A percentile compares a stretch with the other conserved stretches of the same genome.
phyloP scores from a whole-genome alignment of 106 monocot species.

The Dioscorea alata region DNA sequence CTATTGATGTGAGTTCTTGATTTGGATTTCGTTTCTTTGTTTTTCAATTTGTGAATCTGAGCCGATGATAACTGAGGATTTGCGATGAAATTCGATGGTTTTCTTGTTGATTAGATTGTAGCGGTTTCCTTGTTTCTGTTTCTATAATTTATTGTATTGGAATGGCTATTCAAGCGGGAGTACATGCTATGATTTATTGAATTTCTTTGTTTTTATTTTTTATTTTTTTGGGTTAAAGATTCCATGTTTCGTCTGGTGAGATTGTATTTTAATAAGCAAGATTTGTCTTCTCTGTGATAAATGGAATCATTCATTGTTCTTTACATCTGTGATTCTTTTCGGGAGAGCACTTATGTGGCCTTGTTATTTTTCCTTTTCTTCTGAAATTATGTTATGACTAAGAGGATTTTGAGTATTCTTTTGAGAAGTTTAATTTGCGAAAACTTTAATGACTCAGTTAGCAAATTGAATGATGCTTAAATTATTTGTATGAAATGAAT shows the following conservation, averaged over 20 bases:
- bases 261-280: no score
- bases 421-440: not conserved
- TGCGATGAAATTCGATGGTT: not conserved
- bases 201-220: not conserved
- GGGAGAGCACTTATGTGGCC: no score
- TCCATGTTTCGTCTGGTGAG: not conserved
- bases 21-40: not conserved
- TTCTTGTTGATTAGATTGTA: not conserved
- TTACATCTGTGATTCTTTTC: not conserved
- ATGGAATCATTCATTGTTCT: not conserved
- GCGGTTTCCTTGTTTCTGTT: not conserved
- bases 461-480: not conserved
- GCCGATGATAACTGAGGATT: not conserved
- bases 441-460: not conserved
- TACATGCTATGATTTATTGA: not conserved
- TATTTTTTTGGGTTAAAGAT: not conserved
- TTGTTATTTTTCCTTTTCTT: not conserved
- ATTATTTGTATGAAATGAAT: not conserved
- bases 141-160: not conserved
- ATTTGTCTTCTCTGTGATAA: no score
- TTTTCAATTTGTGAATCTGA: not conserved
- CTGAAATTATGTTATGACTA: not conserved
- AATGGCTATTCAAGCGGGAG: not conserved
- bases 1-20: constrained; percentile 31
- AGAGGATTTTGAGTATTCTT: not conserved